phyloP scores from a whole-genome alignment of 805 yeast genomes.

The Saccharomyces kudriavzevii region DNA sequence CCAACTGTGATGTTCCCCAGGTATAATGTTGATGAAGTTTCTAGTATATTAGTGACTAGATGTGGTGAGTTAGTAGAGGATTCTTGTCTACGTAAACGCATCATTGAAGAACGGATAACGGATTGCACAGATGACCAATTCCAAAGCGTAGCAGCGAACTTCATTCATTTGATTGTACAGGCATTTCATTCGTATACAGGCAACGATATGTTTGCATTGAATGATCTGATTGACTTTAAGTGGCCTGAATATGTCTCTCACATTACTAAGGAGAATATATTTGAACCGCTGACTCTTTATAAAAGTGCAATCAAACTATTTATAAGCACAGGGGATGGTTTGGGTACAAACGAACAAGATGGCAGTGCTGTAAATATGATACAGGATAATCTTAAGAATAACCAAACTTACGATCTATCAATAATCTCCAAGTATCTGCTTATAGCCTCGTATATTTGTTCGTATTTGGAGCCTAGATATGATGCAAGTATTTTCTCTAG shows the following conservation, averaged over 20 bases:
- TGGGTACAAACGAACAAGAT: conserved; percentile 13
- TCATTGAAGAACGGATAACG: conserved; percentile 7
- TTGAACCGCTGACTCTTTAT: conserved; percentile 25
- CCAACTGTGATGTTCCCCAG: conserved; percentile 28
- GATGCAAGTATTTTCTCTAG: conserved; percentile 68
- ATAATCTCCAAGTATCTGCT: conserved; percentile 59
- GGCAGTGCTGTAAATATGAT: conserved; percentile 7
- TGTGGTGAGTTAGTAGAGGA: conserved; percentile 12
- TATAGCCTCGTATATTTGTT: conserved; percentile 76
- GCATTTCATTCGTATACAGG: conserved; percentile 30
- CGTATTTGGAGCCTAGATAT: conserved; percentile 59
- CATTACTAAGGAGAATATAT: conserved; percentile 14
- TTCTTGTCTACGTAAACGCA: conserved; percentile 4
- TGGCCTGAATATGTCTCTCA: conserved; percentile 21
- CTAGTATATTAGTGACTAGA: conserved; percentile 16
- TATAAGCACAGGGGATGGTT: conserved; percentile 28
- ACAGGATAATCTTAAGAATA: conserved; percentile 1
- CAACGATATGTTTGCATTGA: conserved; percentile 20
- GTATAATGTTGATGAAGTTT: conserved; percentile 18
- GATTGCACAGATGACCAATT: conserved; percentile 10
- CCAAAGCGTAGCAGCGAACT: conserved; percentile 15
- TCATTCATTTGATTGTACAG: conserved; percentile 24
- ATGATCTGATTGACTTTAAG: conserved; percentile 25
- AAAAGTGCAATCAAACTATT: conserved; percentile 27
- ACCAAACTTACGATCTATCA: conserved; percentile 42